Evolutionary conservation across 495 filamentous ascomycete genomes (phyloP).

Genomic region (Corynascus novoguineensis): DNA sequence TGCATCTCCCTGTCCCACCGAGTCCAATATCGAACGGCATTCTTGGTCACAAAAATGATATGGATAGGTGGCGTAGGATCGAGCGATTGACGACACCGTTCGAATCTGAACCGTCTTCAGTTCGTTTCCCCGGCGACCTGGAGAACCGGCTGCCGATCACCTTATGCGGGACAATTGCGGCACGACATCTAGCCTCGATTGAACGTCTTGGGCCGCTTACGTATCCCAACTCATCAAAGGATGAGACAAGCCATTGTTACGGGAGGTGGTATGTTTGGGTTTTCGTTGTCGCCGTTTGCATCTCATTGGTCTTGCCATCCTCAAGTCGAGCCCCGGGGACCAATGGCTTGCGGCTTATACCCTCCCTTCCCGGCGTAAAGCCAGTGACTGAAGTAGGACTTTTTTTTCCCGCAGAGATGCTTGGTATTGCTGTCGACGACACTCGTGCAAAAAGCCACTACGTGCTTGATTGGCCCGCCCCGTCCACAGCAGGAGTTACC

Average conservation of each 20-base stretch:
- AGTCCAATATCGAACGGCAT: not conserved
- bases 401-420: slow-evolving; percentile 17
- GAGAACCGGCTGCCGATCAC: slow-evolving; percentile 12
- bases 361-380: slow-evolving; percentile 23
- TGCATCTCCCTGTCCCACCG: not conserved
- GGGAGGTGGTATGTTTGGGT: slow-evolving; percentile 15
- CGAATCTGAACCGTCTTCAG: not conserved
- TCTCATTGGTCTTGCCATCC: slow-evolving; percentile 22
- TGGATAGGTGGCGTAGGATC: too few species aligned
- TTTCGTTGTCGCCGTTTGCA: slow-evolving; percentile 18
- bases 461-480: slow-evolving; percentile 18
- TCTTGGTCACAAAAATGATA: too few species aligned
- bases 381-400: slow-evolving; percentile 8
- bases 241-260: slow-evolving; percentile 8
- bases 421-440: slow-evolving; percentile 9
- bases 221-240: not conserved
- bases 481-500: slow-evolving; percentile 7
- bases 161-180: slow-evolving; percentile 17
- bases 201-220: slow-evolving; percentile 8
- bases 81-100: not conserved
- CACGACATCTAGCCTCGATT: not conserved
- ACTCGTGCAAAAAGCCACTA: not conserved
- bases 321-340: slow-evolving; percentile 8
- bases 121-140: slow-evolving; percentile 13
- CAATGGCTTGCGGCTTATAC: slow-evolving; percentile 29